Conservation (phyloP, 208 protist species). For the Trypanosoma theileri region DNA sequence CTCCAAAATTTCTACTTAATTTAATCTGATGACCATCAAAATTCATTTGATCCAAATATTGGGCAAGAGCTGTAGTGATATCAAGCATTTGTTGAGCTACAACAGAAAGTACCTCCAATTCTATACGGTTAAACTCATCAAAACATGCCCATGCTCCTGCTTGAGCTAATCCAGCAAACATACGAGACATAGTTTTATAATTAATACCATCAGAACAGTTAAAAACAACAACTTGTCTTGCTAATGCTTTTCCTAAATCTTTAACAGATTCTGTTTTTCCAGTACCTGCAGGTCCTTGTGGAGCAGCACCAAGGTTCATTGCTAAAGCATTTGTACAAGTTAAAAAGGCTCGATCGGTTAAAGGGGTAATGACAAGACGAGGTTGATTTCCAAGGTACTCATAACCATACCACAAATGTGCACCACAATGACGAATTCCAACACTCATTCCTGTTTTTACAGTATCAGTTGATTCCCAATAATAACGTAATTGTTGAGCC, state of each 20-base stretch:
- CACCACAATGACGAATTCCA: constrained; percentile 88
- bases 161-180: constrained; percentile 95
- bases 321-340: constrained; percentile 94
- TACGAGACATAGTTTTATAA: constrained; percentile 95
- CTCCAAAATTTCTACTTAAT: constrained; percentile 92
- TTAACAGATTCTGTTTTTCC: constrained; percentile 98
- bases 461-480: constrained; percentile 82
- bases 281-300: constrained; percentile 95
- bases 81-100: constrained; percentile 96
- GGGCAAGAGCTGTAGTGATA: constrained; percentile 91
- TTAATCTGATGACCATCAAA: constrained; percentile 94
- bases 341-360: constrained; percentile 95
- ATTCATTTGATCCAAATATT: constrained; percentile 80
- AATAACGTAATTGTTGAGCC: constrained; percentile 95
- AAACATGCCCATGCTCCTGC: constrained; percentile 96
- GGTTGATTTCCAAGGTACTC: constrained; percentile 96
- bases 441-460: constrained; percentile 70
- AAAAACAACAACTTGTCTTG: constrained; percentile 94
- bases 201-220: constrained; percentile 97
- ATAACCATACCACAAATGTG: constrained; percentile 93
- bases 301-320: constrained; percentile 94
- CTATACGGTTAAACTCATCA: constrained; percentile 98
- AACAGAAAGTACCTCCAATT: constrained; percentile 96
- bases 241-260: constrained; percentile 92
- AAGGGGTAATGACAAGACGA: constrained; percentile 96